A percentile compares a stretch with the other conserved stretches of the same genome.
Conservation (phyloP, 148 eudicot species). For the Heliosperma pusillum region DNA sequence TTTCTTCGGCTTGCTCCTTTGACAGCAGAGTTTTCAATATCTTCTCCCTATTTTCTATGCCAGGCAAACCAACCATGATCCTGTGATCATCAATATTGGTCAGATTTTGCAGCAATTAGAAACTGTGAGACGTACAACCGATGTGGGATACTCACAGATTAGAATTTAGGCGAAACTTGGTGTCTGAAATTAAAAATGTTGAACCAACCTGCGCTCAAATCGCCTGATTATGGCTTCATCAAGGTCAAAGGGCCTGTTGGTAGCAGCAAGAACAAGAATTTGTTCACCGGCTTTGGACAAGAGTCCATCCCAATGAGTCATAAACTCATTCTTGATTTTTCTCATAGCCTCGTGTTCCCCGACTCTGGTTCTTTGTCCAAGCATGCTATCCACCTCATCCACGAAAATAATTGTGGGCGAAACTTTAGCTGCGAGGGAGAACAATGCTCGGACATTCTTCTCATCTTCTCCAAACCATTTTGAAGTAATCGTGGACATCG, state of each 20-base stretch:
- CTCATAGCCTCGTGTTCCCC: constrained; percentile 99
- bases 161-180: no score
- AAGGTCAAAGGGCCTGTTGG: constrained; percentile 92
- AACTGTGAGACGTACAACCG: background rate
- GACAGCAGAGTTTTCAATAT: constrained; percentile 74
- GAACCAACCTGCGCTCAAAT: constrained; percentile 86
- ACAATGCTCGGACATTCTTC: constrained; percentile 86
- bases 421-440: constrained; percentile 91
- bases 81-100: constrained; percentile 37
- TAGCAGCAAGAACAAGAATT: constrained; percentile 96
- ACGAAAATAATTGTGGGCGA: constrained; percentile 83
- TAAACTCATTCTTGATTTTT: constrained; percentile 89
- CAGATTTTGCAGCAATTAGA: background rate
- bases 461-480: constrained; percentile 99
- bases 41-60: constrained; percentile 70
- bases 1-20: constrained; percentile 62
- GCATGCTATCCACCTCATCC: constrained; percentile 98
- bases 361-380: constrained; percentile 81
- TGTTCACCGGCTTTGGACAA: constrained; percentile 77
- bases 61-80: constrained; percentile 87
- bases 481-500: constrained; percentile 95
- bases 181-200: background rate
- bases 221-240: constrained; percentile 94
- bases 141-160: no score
- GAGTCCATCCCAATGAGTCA: constrained; percentile 97